Evolutionary conservation across 768 basidiomycete genomes (phyloP), one percentile per base, ranked within the genome.

Genomic region (Rhodosporidiobolus sp.): DNA sequence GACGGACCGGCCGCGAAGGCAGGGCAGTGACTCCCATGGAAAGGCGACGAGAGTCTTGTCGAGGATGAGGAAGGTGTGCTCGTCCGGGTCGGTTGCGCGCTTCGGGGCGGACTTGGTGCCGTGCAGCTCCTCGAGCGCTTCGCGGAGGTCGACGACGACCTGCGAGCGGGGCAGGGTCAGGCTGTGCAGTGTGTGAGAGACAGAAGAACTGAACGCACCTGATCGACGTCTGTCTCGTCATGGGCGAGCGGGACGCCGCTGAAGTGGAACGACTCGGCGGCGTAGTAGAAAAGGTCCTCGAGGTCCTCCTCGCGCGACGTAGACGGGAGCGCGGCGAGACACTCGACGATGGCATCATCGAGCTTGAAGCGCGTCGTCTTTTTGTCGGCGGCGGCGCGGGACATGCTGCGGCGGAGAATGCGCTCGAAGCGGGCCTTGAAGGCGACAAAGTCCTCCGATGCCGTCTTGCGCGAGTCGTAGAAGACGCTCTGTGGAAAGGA

Each of bases 21-120:
- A 86, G 0, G 95, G 94, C 22, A 97, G 87, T 34, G 90, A 94
- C 81, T 98, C 96, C 95, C 95, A 98, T 4, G 96, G 94, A 66
- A 98, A 84, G 0, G 88, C 87, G 78, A 94, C 91, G 19, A 94
- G 83, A 69, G 90, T 88, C 81, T 91, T 91, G 81, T 97, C 96
- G 60, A 98, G 84, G 28, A 95, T 86, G 71, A 98, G 83, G 83
- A 97, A 95, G 48, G 88, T 81, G 78, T 98, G 95, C 53, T 87
- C 84, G 77, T 90, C 89, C 10, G 68, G 63, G 79, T 12, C 69
- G 58, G 9, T 63, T 72, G 22, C 57, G 30, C 75, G 77, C 65
- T 75, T 76, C 77, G 76, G 82, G 71, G 75, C 72, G 73, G 73
- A 57, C 69, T 73, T 72, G 76, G 85, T 81, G 32, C 82, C 81